A percentile compares a stretch with the other conserved stretches of the same genome.
phyloP scores from a whole-genome alignment of 208 protist genomes.

The Crithidia expoeki region DNA sequence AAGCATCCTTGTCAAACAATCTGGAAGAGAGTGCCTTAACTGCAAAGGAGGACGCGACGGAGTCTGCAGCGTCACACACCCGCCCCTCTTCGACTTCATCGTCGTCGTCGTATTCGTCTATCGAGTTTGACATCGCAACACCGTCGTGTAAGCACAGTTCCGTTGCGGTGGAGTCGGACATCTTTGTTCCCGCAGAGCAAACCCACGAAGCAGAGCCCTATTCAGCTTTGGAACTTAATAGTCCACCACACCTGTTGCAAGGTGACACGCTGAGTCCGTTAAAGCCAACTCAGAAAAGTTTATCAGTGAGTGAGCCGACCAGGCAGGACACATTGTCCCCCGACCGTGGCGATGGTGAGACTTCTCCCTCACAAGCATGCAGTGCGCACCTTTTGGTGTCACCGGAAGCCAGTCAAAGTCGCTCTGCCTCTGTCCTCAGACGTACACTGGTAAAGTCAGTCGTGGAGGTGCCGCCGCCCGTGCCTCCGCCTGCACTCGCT shows the following conservation, averaged over 20 bases:
- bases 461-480: background rate
- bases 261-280: too few relatives aligned
- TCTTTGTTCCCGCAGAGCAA: too few relatives aligned
- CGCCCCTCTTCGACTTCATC: background rate
- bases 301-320: background rate
- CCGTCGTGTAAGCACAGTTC: background rate
- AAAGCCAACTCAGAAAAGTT: background rate
- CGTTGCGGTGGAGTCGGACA: too few relatives aligned
- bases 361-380: too few relatives aligned
- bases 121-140: constrained; percentile 2
- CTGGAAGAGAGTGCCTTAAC: background rate
- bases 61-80: too few relatives aligned
- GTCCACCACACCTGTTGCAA: too few relatives aligned
- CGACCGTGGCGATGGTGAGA: background rate
- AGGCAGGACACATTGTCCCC: background rate
- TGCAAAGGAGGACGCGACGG: background rate
- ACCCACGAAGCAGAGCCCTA: too few relatives aligned
- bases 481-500: background rate
- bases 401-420: background rate
- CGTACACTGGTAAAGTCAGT: background rate
- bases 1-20: background rate
- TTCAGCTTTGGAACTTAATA: too few relatives aligned
- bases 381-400: background rate
- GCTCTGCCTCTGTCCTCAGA: background rate
- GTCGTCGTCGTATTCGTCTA: constrained; percentile 5